phyloP scores from a whole-genome alignment of 75 land plant species.

The Larix kaempferi region DNA sequence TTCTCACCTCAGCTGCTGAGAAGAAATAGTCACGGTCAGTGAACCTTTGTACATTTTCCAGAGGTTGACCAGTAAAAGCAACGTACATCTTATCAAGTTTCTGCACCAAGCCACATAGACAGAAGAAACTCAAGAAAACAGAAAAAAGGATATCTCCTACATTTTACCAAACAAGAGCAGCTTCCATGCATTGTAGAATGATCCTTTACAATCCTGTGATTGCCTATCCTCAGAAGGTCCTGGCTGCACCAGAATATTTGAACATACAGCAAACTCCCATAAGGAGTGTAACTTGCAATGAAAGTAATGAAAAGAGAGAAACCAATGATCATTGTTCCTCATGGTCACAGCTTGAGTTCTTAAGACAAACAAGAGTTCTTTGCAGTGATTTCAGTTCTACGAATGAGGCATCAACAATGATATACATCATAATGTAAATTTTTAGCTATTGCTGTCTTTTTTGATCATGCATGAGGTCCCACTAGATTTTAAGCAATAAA shows the following conservation, averaged over 20 bases:
- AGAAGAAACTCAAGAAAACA: neutral
- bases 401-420: neutral
- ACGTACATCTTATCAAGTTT: slow-evolving; percentile 95
- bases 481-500: neutral
- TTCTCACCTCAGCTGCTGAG: slow-evolving; percentile 78
- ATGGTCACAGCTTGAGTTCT: neutral
- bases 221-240: neutral
- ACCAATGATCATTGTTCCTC: neutral
- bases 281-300: neutral
- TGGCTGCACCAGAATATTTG: neutral
- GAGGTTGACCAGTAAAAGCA: slow-evolving; percentile 85
- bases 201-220: too few species aligned
- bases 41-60: slow-evolving; percentile 76
- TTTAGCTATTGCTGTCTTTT: neutral
- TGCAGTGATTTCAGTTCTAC: neutral
- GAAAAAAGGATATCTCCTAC: neutral
- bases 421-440: neutral
- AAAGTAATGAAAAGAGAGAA: neutral
- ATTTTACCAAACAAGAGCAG: neutral
- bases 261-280: neutral
- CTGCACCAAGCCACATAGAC: slow-evolving; percentile 33
- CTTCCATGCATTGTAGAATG: neutral
- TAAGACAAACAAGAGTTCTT: neutral
- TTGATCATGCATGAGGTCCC: neutral
- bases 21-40: slow-evolving; percentile 94